Conservation (phyloP, 208 protist species). For the Trypanosoma brucei region DNA sequence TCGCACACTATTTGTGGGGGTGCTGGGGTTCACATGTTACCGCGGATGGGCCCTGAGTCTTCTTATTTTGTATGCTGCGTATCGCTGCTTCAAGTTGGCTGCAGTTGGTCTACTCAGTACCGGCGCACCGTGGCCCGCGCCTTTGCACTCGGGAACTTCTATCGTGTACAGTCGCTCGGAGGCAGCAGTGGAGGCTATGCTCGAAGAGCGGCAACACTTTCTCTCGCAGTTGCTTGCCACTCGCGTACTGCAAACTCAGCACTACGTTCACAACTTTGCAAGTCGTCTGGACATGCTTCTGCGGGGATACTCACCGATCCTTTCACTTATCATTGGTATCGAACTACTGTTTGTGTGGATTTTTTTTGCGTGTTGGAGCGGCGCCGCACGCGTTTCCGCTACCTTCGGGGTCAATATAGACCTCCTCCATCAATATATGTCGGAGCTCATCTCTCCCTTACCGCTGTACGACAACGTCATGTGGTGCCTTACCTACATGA, state of each 20-base stretch:
- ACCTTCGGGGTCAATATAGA: neutral
- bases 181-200: constrained; percentile 27
- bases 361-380: constrained; percentile 9
- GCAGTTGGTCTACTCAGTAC: constrained; percentile 12
- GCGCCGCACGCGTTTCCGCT: constrained; percentile 19
- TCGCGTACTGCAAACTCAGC: constrained; percentile 43
- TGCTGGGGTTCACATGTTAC: constrained; percentile 6
- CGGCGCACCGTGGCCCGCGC: constrained; percentile 5
- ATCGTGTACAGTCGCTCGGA: constrained; percentile 47
- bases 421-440: neutral
- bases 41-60: constrained; percentile 10
- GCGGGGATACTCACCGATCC: constrained; percentile 40
- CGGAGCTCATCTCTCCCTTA: neutral
- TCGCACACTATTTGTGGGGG: constrained; percentile 1
- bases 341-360: constrained; percentile 16
- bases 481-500: constrained; percentile 4
- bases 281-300: constrained; percentile 41
- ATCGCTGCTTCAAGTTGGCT: constrained; percentile 2
- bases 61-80: constrained; percentile 7
- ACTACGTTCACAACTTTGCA: constrained; percentile 26
- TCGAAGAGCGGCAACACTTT: constrained; percentile 42
- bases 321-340: constrained; percentile 34
- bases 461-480: neutral
- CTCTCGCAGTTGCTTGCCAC: constrained; percentile 36
- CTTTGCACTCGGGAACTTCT: constrained; percentile 12